Percentiles rank a stretch among this genome's conserved stretches.
Conservation (phyloP, 176 grass and related monocot species). For the Lolium rigidum region DNA sequence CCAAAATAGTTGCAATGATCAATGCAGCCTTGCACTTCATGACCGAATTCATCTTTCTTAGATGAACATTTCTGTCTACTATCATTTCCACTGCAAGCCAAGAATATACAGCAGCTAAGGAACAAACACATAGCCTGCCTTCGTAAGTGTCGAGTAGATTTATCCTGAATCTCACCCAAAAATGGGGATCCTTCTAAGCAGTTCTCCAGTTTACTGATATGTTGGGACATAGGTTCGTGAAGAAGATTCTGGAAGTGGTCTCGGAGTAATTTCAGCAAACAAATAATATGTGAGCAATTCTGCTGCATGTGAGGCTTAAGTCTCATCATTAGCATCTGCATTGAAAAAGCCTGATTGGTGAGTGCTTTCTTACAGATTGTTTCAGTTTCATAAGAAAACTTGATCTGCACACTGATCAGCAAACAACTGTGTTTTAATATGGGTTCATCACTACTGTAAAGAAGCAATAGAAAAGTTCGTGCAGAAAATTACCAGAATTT, state of each 20-base stretch:
- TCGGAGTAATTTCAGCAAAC: slow-evolving; percentile 67
- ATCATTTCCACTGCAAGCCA: slow-evolving; percentile 52
- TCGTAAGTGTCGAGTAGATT: slow-evolving; percentile 68
- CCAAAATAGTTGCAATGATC: slow-evolving; percentile 58
- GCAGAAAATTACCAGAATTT: slow-evolving; percentile 64
- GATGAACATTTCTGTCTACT: slow-evolving; percentile 53
- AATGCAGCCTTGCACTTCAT: slow-evolving; percentile 45
- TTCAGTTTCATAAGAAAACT: slow-evolving; percentile 9
- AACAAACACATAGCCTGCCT: slow-evolving; percentile 72
- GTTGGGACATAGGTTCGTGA: slow-evolving; percentile 46
- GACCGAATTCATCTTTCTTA: slow-evolving; percentile 41
- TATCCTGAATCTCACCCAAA: slow-evolving; percentile 49
- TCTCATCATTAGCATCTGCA: slow-evolving; percentile 85
- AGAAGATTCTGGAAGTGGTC: slow-evolving; percentile 71
- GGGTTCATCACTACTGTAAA: not conserved
- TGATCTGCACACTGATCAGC: not conserved
- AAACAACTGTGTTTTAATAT: not conserved
- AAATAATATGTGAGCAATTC: slow-evolving; percentile 59
- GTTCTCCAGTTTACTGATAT: slow-evolving; percentile 49
- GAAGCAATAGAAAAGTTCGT: slow-evolving; percentile 18
- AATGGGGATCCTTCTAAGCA: slow-evolving; percentile 83
- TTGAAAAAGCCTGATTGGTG: slow-evolving; percentile 28
- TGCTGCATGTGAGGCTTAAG: slow-evolving; percentile 52
- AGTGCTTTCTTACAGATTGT: slow-evolving; percentile 24
- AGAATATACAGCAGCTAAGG: slow-evolving; percentile 66